Evolutionary conservation across 306 rosid genomes (phyloP), one percentile per base, ranked within the genome.

Genomic region (Argentina anserina): DNA sequence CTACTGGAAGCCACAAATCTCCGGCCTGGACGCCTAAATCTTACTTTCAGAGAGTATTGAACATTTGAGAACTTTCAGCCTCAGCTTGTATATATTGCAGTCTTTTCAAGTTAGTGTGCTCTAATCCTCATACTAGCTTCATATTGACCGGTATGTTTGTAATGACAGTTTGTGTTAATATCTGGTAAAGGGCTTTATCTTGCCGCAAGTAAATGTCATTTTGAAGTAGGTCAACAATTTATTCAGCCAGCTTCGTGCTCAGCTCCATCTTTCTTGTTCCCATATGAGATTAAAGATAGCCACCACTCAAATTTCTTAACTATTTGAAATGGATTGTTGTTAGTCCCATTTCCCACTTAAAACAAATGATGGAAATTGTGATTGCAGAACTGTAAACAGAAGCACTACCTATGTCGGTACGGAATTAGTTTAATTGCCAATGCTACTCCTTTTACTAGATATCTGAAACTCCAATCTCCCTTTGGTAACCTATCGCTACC

Each of bases 11-110:
- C 65, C 61, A 82, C 90, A 73, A 77, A 85, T 70, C 77, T 91
- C 46, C 88, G 81, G 5, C 31, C 86, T 10, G 96, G 96, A 64
- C 90, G 94, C 33, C 71, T 89, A 71, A 94, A 91, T 83, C 97
- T 91, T 58, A 94, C 97, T 49, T 90, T 91, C 70, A 81, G 95
- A 73, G 70, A 86, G 80, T 85, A 81, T 69, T 94, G 76, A 78
- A 45, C 25, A 34, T 39, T 59, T 3, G 3, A 0, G 18, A 61
- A 25, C 66, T 18, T 26, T 43, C 50, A 21, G 23, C 61, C n/a
- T 43, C 50, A 21, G 23, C 61, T 23, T 46, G 49, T 46, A 28
- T 31, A 43, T 29, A 23, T 23, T 29, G 21, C 21, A 5, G 39
- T 40, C 66, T 56, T 37, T 41, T 37, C 52, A 25, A 15, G 28